These are phyloP conservation scores for Mortierella sp. DNA, from an alignment of 371 early-diverging fungal genomes.

Conservation along the genomic window DNA sequence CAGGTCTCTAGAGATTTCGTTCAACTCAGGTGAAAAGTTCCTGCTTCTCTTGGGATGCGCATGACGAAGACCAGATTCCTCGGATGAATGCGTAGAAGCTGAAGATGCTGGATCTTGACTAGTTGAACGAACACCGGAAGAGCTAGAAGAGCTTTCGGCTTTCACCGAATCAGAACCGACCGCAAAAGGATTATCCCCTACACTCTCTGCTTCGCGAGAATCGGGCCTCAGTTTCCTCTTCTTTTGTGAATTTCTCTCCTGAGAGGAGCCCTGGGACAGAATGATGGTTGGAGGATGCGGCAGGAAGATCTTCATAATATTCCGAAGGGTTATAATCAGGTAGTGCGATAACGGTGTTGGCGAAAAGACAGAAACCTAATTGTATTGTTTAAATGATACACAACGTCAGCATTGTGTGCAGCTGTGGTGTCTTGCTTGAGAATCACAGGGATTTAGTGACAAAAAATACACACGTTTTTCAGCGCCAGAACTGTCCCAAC, in stretches of 20 bases:
- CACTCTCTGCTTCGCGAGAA: neutral
- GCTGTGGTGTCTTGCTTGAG: too few relatives aligned
- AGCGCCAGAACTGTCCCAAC: constrained; percentile 42
- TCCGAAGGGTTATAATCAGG: constrained; percentile 36
- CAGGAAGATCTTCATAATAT: constrained; percentile 27
- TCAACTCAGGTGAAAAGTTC: neutral
- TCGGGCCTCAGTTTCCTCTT: constrained; percentile 3
- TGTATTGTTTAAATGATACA: too few relatives aligned
- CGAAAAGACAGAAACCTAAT: constrained; percentile 49
- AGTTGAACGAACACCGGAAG: too few relatives aligned
- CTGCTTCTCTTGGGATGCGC: neutral
- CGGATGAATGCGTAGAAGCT: too few relatives aligned
- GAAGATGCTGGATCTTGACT: too few relatives aligned
- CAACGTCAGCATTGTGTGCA: too few relatives aligned
- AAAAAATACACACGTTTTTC: constrained; percentile 14
- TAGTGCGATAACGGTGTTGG: constrained; percentile 42
- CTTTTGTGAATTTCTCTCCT: constrained; percentile 29
- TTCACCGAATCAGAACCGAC: too few relatives aligned
- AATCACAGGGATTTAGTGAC: neutral
- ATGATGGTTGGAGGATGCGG: constrained; percentile 15
- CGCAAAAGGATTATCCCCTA: neutral
- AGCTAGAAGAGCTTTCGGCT: too few relatives aligned
- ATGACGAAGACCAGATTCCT: too few relatives aligned
- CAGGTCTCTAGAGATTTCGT: neutral
- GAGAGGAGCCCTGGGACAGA: constrained; percentile 41